phyloP scores from a whole-genome alignment of 179 eudicot genomes.

The Patellifolia procumbens region DNA sequence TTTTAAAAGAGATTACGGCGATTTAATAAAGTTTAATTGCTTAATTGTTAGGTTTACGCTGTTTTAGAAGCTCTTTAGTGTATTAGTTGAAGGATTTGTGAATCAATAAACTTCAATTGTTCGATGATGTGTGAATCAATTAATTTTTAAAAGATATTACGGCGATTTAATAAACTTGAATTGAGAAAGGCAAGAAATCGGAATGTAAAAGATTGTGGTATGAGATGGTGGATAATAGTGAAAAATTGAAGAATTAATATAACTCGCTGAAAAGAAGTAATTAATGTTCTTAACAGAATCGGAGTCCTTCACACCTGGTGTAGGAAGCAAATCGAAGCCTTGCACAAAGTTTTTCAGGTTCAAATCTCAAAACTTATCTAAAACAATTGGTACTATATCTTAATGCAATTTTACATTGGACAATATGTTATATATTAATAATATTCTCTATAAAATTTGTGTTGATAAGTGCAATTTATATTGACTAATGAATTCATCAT shows the following conservation, averaged over 20 bases:
- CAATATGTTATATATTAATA: slow-evolving; percentile 34
- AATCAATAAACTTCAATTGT: no score
- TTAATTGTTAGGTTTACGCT: neutral
- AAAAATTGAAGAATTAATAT: slow-evolving; percentile 25
- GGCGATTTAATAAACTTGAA: neutral
- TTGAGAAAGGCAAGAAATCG: neutral
- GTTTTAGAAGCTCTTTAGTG: neutral
- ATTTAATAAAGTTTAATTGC: neutral
- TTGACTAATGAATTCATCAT: slow-evolving; percentile 64
- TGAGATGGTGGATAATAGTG: neutral
- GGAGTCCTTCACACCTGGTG: slow-evolving; percentile 69
- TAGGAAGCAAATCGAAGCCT: slow-evolving; percentile 94
- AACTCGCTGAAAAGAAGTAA: slow-evolving; percentile 46
- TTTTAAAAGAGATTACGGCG: neutral
- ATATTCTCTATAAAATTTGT: slow-evolving; percentile 28
- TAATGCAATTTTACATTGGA: slow-evolving; percentile 37
- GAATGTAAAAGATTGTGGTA: neutral
- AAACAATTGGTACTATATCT: slow-evolving; percentile 32
- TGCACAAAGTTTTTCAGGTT: slow-evolving; percentile 98
- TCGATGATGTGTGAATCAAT: neutral
- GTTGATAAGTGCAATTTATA: slow-evolving; percentile 32
- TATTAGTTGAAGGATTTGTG: neutral
- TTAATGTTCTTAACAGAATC: slow-evolving; percentile 69
- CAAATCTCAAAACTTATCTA: slow-evolving; percentile 58
- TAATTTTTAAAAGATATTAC: no score